Conservation (phyloP, 805 yeast species). For the Candida tibetensis region DNA sequence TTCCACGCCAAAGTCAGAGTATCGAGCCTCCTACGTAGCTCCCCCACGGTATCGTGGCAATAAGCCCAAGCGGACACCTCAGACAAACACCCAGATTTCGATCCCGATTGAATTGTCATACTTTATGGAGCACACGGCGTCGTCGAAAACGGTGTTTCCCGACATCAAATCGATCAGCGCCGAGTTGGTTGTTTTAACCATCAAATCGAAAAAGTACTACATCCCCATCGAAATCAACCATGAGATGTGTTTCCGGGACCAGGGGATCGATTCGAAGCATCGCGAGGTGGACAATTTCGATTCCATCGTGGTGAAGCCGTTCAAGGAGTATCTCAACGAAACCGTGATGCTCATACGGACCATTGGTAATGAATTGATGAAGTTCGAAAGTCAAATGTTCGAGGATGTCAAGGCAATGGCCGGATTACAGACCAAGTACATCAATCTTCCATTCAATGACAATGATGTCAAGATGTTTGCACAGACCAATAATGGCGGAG, state of each 20-base stretch:
- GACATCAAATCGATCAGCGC: slow-evolving; percentile 32
- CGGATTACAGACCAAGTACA: slow-evolving; percentile 31
- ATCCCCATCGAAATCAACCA: slow-evolving; percentile 42
- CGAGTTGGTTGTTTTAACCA: slow-evolving; percentile 37
- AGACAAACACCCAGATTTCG: slow-evolving; percentile 17
- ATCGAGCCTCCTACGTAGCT: slow-evolving; percentile 29
- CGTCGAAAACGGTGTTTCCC: slow-evolving; percentile 23
- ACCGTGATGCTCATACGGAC: slow-evolving; percentile 28
- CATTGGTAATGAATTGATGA: slow-evolving; percentile 32
- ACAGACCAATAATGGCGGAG: slow-evolving; percentile 10
- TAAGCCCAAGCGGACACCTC: not conserved
- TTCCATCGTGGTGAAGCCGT: slow-evolving; percentile 31
- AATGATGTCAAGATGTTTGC: slow-evolving; percentile 15
- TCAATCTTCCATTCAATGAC: slow-evolving; percentile 26
- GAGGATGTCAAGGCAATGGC: slow-evolving; percentile 37
- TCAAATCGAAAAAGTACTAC: slow-evolving; percentile 31
- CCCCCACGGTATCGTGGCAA: slow-evolving; percentile 25
- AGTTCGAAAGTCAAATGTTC: slow-evolving; percentile 35
- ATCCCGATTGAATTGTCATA: slow-evolving; percentile 35
- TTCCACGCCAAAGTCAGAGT: slow-evolving; percentile 32
- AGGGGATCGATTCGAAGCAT: slow-evolving; percentile 24
- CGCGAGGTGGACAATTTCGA: slow-evolving; percentile 30
- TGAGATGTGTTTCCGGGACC: slow-evolving; percentile 37
- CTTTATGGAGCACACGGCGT: slow-evolving; percentile 11
- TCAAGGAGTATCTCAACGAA: slow-evolving; percentile 25